These are phyloP conservation scores for Sextonia rubra DNA, from an alignment of 164 flowering plant species.

Conservation along the genomic window DNA sequence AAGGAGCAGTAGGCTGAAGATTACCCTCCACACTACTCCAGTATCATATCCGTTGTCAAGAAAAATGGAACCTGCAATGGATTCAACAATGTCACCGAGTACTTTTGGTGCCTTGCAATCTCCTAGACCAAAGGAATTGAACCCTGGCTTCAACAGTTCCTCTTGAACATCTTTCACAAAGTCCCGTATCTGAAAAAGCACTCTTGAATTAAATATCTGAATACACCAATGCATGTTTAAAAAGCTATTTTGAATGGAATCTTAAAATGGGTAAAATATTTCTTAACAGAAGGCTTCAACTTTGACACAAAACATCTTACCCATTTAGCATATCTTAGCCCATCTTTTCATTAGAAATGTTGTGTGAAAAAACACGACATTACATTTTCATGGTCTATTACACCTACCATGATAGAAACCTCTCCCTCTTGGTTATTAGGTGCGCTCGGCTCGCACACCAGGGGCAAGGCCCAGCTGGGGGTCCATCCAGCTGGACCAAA, in stretches of 20 bases:
- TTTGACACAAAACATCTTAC: neutral
- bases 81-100: slow-evolving; percentile 96
- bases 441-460: too few species aligned
- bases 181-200: slow-evolving; percentile 66
- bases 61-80: slow-evolving; percentile 96
- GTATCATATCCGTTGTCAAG: slow-evolving; percentile 80
- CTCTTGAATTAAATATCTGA: neutral
- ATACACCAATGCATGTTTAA: neutral
- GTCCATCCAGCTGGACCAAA: too few species aligned
- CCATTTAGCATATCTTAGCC: too few species aligned
- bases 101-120: slow-evolving; percentile 99
- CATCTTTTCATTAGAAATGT: too few species aligned
- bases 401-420: too few species aligned
- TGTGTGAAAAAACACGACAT: too few species aligned
- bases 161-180: slow-evolving; percentile 83
- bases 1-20: neutral
- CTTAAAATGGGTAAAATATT: too few species aligned
- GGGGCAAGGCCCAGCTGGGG: too few species aligned
- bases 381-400: too few species aligned
- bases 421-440: too few species aligned
- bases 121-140: slow-evolving; percentile 96
- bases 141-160: slow-evolving; percentile 75
- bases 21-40: slow-evolving; percentile 82
- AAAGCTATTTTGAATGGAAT: neutral
- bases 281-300: neutral